Conservation (phyloP, 164 flowering plant genomes). For the Vitis riparia region DNA sequence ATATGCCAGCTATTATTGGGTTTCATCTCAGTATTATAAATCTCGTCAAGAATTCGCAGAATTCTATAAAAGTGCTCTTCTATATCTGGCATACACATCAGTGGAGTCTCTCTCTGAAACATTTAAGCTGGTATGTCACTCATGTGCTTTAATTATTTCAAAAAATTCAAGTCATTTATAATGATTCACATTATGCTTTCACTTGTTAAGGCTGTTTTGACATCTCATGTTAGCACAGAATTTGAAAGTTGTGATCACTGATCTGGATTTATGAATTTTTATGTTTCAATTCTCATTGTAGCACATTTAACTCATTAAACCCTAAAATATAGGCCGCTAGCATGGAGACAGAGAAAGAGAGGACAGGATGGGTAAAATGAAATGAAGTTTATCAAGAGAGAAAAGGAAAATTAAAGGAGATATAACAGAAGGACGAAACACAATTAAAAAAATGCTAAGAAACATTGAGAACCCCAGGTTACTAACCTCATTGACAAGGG, state of each 20-base stretch:
- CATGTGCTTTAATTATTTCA: background rate
- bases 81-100: slow-evolving; percentile 91
- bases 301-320: no score
- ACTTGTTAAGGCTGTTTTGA: background rate
- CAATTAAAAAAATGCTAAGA: no score
- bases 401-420: no score
- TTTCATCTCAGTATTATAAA: slow-evolving; percentile 83
- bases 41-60: slow-evolving; percentile 83
- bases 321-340: no score
- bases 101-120: slow-evolving; percentile 92
- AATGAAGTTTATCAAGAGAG: no score
- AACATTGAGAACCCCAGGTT: no score
- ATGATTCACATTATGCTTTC: background rate
- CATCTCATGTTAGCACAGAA: background rate
- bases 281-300: no score
- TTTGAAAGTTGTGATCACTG: background rate
- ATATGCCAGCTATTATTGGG: slow-evolving; percentile 89
- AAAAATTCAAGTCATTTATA: background rate
- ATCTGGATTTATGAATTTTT: no score
- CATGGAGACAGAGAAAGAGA: no score
- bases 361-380: no score
- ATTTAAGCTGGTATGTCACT: slow-evolving; percentile 75
- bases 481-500: no score
- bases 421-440: no score
- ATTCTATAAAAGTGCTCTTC: slow-evolving; percentile 87